Base-by-base conservation (phyloP, 495 filamentous ascomycete species). In the Hyaloscypha bicolor region DNA sequence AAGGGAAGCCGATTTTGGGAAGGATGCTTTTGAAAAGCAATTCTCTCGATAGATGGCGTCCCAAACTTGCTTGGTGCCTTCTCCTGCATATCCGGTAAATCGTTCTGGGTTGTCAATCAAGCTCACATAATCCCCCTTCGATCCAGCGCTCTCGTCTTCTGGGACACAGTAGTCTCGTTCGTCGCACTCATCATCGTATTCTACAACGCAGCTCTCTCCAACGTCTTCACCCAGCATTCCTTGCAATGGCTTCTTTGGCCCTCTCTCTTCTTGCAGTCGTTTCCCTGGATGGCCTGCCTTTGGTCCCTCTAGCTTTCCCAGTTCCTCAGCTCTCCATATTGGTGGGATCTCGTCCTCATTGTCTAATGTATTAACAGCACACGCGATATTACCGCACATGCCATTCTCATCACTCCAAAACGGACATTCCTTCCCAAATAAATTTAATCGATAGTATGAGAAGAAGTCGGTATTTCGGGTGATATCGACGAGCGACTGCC, bases 121-220 rank as follows among this genome's bases (percentile, higher is more conserved):
- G 74, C 91, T 94, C 71, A 99, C 95, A 74, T 99, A 99, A 82
- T 97, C 96, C 12, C 95, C 95, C 78, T 96, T 97, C 6, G 86
- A 88, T 45, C 83, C 85, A 4, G 92, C 88, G 65, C 90, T 89
- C 79, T 97, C 93, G 75, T 99, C 95, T 70, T 99, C 95, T 1
- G 94, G 94, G 8, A 98, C 86, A 81, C 95, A 99, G 76, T 98
- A 99, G 73, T 99, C 95, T 33, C 94, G 85, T 63, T 98, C 93
- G 78, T 99, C 95, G 69, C 95, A 97, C 75, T 99, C 95, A 71
- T 98, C 96, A 72, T 97, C 95, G 74, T 95, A 96, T 77, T 99
- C 95, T 2, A 97, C 88, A 52, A 99, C 92, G 77, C 95, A 99
- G 72, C 92, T 97, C 79, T 99, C 95, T 22, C 92, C 92, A 9